Conservation (phyloP, 352 stramenopile species). For the Phytophthora sp. region DNA sequence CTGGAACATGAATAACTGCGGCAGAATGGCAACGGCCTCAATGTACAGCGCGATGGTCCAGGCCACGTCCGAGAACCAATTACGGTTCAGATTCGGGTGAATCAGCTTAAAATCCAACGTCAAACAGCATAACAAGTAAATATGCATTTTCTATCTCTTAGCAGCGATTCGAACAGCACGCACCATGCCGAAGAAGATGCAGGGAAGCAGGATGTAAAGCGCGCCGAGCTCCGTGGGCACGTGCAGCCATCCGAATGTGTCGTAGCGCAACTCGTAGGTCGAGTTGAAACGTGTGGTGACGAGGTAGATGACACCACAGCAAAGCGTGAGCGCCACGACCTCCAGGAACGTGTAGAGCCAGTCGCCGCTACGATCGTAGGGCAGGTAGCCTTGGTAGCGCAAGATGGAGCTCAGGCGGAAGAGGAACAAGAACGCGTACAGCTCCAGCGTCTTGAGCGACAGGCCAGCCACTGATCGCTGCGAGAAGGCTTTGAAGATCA, state of each 20-base stretch:
- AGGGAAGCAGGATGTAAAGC: constrained; percentile 88
- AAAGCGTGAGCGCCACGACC: constrained; percentile 90
- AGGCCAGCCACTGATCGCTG: constrained; percentile 92
- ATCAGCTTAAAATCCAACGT: constrained; percentile 77
- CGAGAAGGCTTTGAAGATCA: constrained; percentile 96
- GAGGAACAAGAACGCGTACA: constrained; percentile 97
- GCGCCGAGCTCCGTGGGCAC: constrained; percentile 83
- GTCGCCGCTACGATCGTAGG: constrained; percentile 94
- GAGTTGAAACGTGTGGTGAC: constrained; percentile 93
- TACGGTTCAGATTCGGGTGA: constrained; percentile 96
- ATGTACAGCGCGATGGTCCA: constrained; percentile 99
- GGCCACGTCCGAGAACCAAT: constrained; percentile 95
- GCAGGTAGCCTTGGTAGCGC: constrained; percentile 96
- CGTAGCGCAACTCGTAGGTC: constrained; percentile 96
- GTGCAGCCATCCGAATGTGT: constrained; percentile 95
- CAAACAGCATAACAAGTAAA: background rate
- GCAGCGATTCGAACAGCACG: constrained; percentile 5
- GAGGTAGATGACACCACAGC: constrained; percentile 90
- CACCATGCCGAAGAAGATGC: constrained; percentile 89
- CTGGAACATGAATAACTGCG: constrained; percentile 99
- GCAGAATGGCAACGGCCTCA: constrained; percentile 94
- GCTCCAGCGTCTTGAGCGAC: constrained; percentile 97
- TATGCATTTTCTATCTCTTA: background rate
- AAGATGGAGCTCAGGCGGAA: constrained; percentile 97
- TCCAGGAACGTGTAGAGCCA: constrained; percentile 98